phyloP scores from a whole-genome alignment of 371 early-diverging fungal genomes.

The Rhizopus microsporus region DNA sequence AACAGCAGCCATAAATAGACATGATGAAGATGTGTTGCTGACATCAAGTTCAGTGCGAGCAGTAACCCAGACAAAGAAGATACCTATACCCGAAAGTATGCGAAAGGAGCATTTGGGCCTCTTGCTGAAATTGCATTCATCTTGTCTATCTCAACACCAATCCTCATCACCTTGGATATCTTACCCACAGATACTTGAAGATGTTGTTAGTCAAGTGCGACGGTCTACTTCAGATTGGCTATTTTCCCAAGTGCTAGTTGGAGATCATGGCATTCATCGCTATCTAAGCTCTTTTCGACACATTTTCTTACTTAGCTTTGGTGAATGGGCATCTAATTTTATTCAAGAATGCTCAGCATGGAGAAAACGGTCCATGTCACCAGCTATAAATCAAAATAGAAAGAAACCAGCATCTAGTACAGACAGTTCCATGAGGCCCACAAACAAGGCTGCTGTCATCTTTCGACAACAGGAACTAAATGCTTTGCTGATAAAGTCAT shows the following conservation, averaged over 20 bases:
- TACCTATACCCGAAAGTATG: conserved; percentile 45
- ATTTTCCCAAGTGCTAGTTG: conserved; percentile 70
- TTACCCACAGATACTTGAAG: conserved; percentile 34
- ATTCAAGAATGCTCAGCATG: conserved; percentile 61
- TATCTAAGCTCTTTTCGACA: conserved; percentile 67
- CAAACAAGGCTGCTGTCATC: conserved; percentile 21
- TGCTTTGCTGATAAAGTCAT: conserved; percentile 55
- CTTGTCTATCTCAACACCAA: conserved; percentile 1
- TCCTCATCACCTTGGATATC: conserved; percentile 22
- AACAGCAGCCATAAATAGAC: neutral
- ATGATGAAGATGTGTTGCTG: conserved; percentile 4
- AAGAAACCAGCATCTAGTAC: neutral
- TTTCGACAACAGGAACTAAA: conserved; percentile 64
- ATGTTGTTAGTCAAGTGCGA: conserved; percentile 52
- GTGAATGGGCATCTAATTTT: conserved; percentile 66
- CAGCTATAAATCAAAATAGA: conserved; percentile 12
- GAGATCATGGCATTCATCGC: conserved; percentile 52
- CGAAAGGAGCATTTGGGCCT: conserved; percentile 43
- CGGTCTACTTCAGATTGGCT: conserved; percentile 65
- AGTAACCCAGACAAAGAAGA: conserved; percentile 3
- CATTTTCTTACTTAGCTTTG: conserved; percentile 68
- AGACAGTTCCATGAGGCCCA: conserved; percentile 1
- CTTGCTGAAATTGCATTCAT: conserved; percentile 31
- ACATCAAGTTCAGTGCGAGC: conserved; percentile 3
- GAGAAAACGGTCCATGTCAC: conserved; percentile 19